Conservation (phyloP, 768 basidiomycete genomes). For the Pleurotus djamor region DNA sequence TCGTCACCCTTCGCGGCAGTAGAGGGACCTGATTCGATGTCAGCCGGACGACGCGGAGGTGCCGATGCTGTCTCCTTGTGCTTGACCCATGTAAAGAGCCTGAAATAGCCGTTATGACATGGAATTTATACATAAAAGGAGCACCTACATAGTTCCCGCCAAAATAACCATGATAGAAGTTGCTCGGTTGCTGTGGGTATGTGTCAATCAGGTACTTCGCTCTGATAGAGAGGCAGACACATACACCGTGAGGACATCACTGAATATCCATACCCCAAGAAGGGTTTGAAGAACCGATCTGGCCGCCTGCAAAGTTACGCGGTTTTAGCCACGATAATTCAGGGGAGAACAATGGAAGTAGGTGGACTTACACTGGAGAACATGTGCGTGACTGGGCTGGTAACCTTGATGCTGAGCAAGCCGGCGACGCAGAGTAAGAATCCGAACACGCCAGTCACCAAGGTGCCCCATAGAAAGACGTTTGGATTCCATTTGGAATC, state of each 20-base stretch:
- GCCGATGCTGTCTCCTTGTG: conserved; percentile 24
- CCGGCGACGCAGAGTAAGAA: conserved; percentile 81
- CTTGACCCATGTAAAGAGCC: conserved; percentile 54
- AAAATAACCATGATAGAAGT: conserved; percentile 67
- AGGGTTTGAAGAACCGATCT: conserved; percentile 83
- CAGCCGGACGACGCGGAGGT: conserved; percentile 27
- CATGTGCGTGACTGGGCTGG: conserved; percentile 85
- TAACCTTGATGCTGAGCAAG: conserved; percentile 77
- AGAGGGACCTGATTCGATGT: conserved; percentile 30
- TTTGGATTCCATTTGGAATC: conserved; percentile 44
- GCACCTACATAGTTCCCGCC: conserved; percentile 60
- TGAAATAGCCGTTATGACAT: conserved; percentile 12
- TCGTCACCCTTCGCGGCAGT: not conserved
- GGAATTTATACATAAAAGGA: not conserved
- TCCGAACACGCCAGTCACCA: conserved; percentile 75
- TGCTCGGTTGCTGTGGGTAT: conserved; percentile 51
- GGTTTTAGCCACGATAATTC: conserved; percentile 10
- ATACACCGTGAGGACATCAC: conserved; percentile 71
- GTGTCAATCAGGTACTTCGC: not conserved
- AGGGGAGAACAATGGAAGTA: conserved; percentile 1
- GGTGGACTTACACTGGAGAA: conserved; percentile 64
- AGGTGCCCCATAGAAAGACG: conserved; percentile 61
- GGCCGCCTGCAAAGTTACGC: conserved; percentile 50
- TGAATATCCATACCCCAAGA: conserved; percentile 74
- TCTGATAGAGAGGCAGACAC: conserved; percentile 20